phyloP scores from a whole-genome alignment of 2,329 filamentous ascomycete genomes.

The Stachybotrys chartarum region DNA sequence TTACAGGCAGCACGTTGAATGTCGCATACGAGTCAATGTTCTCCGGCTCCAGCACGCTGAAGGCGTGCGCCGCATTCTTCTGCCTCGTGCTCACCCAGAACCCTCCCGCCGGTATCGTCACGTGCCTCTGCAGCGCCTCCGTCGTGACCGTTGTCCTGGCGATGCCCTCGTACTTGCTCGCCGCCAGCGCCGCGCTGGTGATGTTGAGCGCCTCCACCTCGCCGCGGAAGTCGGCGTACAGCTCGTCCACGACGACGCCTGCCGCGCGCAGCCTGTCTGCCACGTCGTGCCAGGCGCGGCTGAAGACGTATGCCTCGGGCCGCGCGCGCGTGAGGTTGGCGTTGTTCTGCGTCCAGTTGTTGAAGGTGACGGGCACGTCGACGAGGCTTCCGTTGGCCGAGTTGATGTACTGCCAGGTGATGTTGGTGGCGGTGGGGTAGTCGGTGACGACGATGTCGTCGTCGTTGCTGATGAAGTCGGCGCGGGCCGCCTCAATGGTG shows the following conservation, averaged over 20 bases:
- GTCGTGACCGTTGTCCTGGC: conserved; percentile 14
- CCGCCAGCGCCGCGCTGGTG: conserved; percentile 10
- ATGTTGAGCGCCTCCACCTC: conserved; percentile 20
- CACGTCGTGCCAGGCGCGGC: conserved; percentile 17
- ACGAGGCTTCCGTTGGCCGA: conserved; percentile 17
- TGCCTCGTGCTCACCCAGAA: conserved; percentile 23
- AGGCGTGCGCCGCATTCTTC: conserved; percentile 20
- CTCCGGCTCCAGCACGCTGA: conserved; percentile 23
- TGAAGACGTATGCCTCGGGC: conserved; percentile 21
- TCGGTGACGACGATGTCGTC: conserved; percentile 22
- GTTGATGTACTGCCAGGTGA: conserved; percentile 17
- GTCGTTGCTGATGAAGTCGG: conserved; percentile 16
- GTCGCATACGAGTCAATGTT: conserved; percentile 23
- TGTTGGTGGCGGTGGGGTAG: conserved; percentile 8
- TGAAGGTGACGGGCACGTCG: conserved; percentile 17
- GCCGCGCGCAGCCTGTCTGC: conserved; percentile 15
- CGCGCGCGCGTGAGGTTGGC: conserved; percentile 22
- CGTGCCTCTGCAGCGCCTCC: conserved; percentile 6
- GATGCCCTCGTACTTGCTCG: conserved; percentile 18
- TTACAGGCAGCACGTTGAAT: conserved; percentile 20
- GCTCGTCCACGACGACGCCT: conserved; percentile 16
- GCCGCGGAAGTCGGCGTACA: conserved; percentile 13
- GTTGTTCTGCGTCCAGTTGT: conserved; percentile 16
- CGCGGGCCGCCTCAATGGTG: conserved; percentile 16
- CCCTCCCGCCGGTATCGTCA: conserved; percentile 18